Evolutionary conservation across 2,329 filamentous ascomycete genomes (phyloP), one percentile per base, ranked within the genome.

Genomic region (Pseudogymnoascus sp.): DNA sequence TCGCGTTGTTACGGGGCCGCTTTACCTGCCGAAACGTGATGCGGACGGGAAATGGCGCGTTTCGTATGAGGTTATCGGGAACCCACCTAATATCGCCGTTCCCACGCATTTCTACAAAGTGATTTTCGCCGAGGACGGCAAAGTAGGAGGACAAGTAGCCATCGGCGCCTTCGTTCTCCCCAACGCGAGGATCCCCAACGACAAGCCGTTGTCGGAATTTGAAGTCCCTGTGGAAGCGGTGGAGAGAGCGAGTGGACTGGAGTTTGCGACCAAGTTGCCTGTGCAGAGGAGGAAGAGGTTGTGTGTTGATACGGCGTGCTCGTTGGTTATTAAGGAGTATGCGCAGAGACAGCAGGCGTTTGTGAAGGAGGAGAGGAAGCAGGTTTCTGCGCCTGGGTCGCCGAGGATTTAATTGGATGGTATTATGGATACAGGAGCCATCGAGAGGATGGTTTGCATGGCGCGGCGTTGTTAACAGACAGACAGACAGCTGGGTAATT

Each of bases 61-160:
- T 65, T 88, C 83, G 66, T 98, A 99, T 79, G 95, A 99, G 79
- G 89, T 99, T 65, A 96, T 99, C 71, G 95, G 95, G 41, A 89
- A 83, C 74, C 95, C 95, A 68, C 93, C 95, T 6, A 96, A 92
- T 72, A 90, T 99, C 63, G 93, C 95, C 25, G 95, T 99, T 62
- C 95, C 95, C 2, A 99, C 95, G 21, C 95, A 99, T 77, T 99
- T 99, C 79, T 99, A 96, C 84, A 99, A 99, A 81, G 92, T 99
- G 73, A 95, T 99, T 71, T 96, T 95, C 73, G 95, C 91, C 25
- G 95, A 99, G 78, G 92, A 96, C 72, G 90, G 89, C 3, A 79
- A 77, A 1, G 77, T 73, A 8, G 81, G 81, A 25, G 90, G 90
- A 16, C 88, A 88, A 68, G 95, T 99, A 36, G 92, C 92, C 34